Evolutionary conservation across 208 protist genomes (phyloP), one percentile per base, ranked within the genome.

Genomic region (Leishmania arabica): DNA sequence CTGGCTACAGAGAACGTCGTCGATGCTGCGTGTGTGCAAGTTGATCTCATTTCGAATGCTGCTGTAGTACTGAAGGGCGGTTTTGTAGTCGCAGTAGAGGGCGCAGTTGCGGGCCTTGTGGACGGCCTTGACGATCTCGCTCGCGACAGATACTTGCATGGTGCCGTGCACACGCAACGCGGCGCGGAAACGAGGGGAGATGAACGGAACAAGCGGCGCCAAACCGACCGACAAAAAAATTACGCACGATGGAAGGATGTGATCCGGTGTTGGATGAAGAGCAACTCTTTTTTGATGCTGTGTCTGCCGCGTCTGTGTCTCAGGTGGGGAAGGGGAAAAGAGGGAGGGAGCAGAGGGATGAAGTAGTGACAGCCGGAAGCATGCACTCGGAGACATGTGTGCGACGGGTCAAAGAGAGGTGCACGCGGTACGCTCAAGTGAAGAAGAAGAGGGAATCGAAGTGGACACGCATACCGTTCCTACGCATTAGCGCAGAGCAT

Each of bases 11-110:
- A 89, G 76, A n/a, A 75, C 73, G 73, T 90, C 84, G 37, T 62
- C 66, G 45, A 86, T 65, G 42, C 71, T 69, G 47, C 84, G 71
- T 1, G 90, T 27, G 73, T 88, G 77, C 9, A 65, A 37, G 0
- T 37, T 83, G 31, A 96, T 88, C 31, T 93, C 90, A n/a, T 86
- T 83, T 1, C 88, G 85, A 27, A 91, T 81, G 65, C 79, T 87
- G 19, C 27, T 73, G 82, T 97, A 97, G 80, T 88, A 90, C 19
- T 82, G 80, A 1, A 93, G 64, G 0, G 94, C 92, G 0, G 87
- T 78, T 21, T 95, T 91, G 83, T 97, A 97, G 75, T 93, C 79
- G 19, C 88, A 94, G 31, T 88, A 77, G 37, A 97, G 78, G 9
- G 92, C 88, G 82, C 90, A 95, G 31, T 81, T 79, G 37, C 92